phyloP scores from a whole-genome alignment of 208 protist species.

The Acanthamoeba sp. region DNA sequence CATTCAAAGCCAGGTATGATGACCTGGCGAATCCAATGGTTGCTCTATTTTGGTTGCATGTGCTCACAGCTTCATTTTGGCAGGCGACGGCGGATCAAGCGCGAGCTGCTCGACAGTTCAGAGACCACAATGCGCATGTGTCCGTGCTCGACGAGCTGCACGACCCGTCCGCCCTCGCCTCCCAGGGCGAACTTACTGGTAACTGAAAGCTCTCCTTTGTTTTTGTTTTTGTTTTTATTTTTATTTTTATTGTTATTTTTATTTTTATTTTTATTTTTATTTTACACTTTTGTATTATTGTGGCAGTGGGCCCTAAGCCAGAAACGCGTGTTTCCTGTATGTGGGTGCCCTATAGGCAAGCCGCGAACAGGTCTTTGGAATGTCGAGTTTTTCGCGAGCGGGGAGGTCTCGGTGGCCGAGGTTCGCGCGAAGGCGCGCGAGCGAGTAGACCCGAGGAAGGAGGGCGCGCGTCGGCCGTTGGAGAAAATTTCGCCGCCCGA shows the following conservation, averaged over 20 bases:
- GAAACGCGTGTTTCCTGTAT: not conserved
- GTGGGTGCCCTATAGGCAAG: not conserved
- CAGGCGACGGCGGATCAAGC: conserved; percentile 39
- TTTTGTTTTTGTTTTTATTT: not conserved
- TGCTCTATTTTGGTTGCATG: no score
- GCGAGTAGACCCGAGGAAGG: not conserved
- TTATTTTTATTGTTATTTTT: no score
- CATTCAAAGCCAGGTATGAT: conserved; percentile 73
- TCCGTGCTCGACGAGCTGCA: not conserved
- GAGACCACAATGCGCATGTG: not conserved
- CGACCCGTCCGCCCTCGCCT: not conserved
- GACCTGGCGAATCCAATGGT: not conserved
- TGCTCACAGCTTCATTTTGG: no score
- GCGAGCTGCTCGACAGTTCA: not conserved
- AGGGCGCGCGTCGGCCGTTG: not conserved
- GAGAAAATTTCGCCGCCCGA: conserved; percentile 22
- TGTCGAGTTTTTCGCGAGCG: not conserved
- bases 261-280: no score
- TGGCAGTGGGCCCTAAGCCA: not conserved
- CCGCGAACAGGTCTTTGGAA: not conserved
- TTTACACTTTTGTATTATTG: no score
- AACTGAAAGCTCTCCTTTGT: not conserved
- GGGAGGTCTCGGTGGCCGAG: not conserved
- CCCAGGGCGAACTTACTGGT: not conserved
- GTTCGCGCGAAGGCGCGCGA: not conserved